Conservation (phyloP, 805 yeast species). For the Geotrichum ghanense region DNA sequence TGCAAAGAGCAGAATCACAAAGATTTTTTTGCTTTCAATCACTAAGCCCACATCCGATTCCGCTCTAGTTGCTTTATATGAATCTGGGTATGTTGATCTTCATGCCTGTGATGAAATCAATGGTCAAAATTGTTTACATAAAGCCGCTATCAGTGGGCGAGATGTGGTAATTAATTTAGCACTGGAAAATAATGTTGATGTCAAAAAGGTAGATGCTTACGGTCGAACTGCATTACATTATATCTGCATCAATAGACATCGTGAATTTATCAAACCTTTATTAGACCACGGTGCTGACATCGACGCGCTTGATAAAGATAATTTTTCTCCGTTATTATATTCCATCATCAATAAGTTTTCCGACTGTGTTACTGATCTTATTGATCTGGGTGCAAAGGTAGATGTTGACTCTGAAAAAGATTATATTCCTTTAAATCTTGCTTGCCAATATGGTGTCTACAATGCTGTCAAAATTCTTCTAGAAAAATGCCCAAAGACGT, state of each 20-base stretch:
- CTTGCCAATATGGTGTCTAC: slow-evolving; percentile 75
- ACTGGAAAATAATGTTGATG: slow-evolving; percentile 19
- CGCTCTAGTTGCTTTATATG: slow-evolving; percentile 39
- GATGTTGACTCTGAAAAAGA: slow-evolving; percentile 29
- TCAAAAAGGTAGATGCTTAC: slow-evolving; percentile 25
- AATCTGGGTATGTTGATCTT: slow-evolving; percentile 45
- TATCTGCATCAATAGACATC: slow-evolving; percentile 49
- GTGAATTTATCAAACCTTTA: slow-evolving; percentile 32
- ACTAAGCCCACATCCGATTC: slow-evolving; percentile 54
- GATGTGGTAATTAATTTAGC: slow-evolving; percentile 22
- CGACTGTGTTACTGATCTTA: slow-evolving; percentile 38
- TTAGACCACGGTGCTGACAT: slow-evolving; percentile 29
- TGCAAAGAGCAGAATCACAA: slow-evolving; percentile 42
- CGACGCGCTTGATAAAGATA: slow-evolving; percentile 30
- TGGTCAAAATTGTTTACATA: slow-evolving; percentile 67
- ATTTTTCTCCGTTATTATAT: slow-evolving; percentile 65
- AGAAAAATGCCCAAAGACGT: slow-evolving; percentile 27
- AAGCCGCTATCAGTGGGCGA: slow-evolving; percentile 31
- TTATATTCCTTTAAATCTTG: slow-evolving; percentile 61
- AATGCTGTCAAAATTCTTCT: slow-evolving; percentile 57
- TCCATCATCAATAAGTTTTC: slow-evolving; percentile 63
- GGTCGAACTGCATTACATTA: slow-evolving; percentile 83
- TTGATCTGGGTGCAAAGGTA: slow-evolving; percentile 34
- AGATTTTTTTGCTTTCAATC: slow-evolving; percentile 60
- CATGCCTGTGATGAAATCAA: slow-evolving; percentile 58